These are phyloP conservation scores for Botryotinia narcissicola DNA, from an alignment of 2,329 filamentous ascomycete genomes.

Conservation along the genomic window DNA sequence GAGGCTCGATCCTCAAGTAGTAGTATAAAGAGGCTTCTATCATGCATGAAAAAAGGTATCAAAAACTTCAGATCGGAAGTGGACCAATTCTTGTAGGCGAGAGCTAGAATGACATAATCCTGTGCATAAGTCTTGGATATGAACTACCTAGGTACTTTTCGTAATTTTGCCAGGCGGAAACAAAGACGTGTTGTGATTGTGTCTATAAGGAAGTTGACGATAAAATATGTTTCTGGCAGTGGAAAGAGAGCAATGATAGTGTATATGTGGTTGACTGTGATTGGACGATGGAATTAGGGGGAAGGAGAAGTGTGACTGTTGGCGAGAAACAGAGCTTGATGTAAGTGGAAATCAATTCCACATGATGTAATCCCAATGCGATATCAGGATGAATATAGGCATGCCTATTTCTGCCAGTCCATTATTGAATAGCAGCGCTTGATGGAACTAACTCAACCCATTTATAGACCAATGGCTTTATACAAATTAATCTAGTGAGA, in stretches of 20 bases:
- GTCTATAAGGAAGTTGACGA: not conserved
- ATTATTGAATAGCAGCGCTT: not conserved
- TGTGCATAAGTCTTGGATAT: not conserved
- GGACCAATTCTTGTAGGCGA: accelerated
- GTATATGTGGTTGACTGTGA: accelerated
- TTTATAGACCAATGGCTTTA: not conserved
- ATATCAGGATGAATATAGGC: not conserved
- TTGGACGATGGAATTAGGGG: accelerated
- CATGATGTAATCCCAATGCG: not conserved
- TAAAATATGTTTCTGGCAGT: not conserved
- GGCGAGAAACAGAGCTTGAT: not conserved
- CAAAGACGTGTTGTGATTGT: too few relatives aligned
- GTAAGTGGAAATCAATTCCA: not conserved
- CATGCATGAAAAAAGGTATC: not conserved
- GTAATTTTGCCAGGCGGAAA: not conserved
- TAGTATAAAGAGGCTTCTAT: not conserved
- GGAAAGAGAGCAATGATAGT: not conserved
- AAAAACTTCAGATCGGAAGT: not conserved
- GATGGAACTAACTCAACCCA: not conserved
- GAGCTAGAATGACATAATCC: accelerated
- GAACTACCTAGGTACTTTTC: not conserved
- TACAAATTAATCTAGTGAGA: not conserved
- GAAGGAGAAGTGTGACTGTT: accelerated
- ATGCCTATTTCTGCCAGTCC: not conserved
- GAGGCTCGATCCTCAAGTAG: not conserved